phyloP scores from a whole-genome alignment of 805 yeast genomes.

The Starmerella gropengiesseri region DNA sequence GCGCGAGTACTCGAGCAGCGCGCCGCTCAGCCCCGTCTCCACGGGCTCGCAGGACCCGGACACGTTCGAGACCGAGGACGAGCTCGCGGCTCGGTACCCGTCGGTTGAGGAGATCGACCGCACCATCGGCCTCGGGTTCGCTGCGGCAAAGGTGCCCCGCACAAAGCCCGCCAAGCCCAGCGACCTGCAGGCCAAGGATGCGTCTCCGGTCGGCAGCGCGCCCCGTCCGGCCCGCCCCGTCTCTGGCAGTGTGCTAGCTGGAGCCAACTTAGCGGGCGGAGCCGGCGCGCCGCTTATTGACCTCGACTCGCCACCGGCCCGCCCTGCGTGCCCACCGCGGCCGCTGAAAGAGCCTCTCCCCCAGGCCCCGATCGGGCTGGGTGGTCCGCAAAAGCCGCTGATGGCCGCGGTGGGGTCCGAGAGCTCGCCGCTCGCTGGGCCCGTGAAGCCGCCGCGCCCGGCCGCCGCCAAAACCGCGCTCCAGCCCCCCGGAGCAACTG shows the following conservation, averaged over 20 bases:
- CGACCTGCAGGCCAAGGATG: too few relatives aligned
- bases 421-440: too few relatives aligned
- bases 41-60: constrained; percentile 2
- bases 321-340: constrained; percentile 3
- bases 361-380: background rate
- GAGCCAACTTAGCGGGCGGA: background rate
- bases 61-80: constrained; percentile 13
- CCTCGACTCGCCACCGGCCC: constrained; percentile 2
- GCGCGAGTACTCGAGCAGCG: background rate
- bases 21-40: constrained; percentile 3
- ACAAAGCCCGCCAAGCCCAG: background rate
- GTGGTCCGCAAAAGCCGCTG: constrained; percentile 5
- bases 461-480: background rate
- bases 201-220: background rate
- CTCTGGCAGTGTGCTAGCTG: background rate
- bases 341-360: background rate
- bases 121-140: background rate
- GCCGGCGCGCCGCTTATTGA: constrained; percentile 5
- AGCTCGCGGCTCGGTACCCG: constrained; percentile 27
- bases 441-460: background rate
- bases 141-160: constrained; percentile 4
- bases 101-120: constrained; percentile 29
- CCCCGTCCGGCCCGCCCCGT: background rate
- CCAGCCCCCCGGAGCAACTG: background rate
- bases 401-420: too few relatives aligned